These are phyloP conservation scores for Aspergillus terreus DNA, from an alignment of 2,329 filamentous ascomycete genomes.

Conservation along the genomic window DNA sequence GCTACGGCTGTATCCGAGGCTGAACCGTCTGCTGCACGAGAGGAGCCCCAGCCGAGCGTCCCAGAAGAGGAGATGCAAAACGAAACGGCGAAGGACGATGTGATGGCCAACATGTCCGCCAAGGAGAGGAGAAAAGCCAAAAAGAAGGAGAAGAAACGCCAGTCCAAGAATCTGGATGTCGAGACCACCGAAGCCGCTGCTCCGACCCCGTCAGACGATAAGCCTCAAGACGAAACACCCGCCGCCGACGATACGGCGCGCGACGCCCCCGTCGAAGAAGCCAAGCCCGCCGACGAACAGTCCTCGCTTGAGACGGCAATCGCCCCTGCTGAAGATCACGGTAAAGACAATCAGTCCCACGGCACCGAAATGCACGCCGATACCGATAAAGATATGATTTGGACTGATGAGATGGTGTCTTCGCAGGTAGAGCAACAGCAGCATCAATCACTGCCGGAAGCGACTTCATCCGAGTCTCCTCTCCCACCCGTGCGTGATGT, in stretches of 20 bases:
- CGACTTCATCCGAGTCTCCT: constrained; percentile 30
- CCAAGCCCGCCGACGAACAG: constrained; percentile 14
- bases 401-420: constrained; percentile 44
- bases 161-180: constrained; percentile 28
- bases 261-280: constrained; percentile 1
- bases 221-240: constrained; percentile 13
- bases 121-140: constrained; percentile 47
- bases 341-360: constrained; percentile 45
- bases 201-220: constrained; percentile 6
- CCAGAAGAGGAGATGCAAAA: constrained; percentile 3
- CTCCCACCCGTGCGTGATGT: constrained; percentile 29
- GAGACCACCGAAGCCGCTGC: constrained; percentile 1
- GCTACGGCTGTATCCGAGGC: not conserved
- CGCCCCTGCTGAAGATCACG: constrained; percentile 39
- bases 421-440: constrained; percentile 41
- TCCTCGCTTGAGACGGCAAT: constrained; percentile 24
- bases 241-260: not conserved
- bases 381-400: constrained; percentile 37
- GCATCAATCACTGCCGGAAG: constrained; percentile 9
- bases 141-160: constrained; percentile 44
- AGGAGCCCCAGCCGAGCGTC: constrained; percentile 6
- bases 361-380: constrained; percentile 34
- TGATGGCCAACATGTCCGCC: constrained; percentile 26
- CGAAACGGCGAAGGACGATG: constrained; percentile 17
- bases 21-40: constrained; percentile 10